Evolutionary conservation across 129 eudicot genomes (phyloP).

Genomic region (Artemisia tridentata): DNA sequence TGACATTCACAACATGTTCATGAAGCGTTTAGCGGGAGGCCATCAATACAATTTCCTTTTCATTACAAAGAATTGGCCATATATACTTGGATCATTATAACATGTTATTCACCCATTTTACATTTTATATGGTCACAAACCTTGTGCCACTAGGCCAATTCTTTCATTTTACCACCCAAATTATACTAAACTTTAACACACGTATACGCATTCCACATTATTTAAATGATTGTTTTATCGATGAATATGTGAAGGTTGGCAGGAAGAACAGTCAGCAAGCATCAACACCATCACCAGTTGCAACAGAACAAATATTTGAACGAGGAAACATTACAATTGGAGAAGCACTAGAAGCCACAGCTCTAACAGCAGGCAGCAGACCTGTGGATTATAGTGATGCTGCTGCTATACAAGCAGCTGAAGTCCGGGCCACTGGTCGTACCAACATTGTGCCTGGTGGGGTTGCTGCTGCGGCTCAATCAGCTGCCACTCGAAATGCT

Average conservation of each 20-base stretch:
- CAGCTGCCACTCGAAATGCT: slow-evolving; percentile 92
- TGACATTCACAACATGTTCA: background rate
- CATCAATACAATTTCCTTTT: background rate
- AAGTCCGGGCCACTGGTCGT: slow-evolving; percentile 95
- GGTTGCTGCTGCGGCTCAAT: slow-evolving; percentile 96
- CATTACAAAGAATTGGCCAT: background rate
- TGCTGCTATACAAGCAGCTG: slow-evolving; percentile 99
- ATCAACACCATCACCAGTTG: slow-evolving; percentile 20
- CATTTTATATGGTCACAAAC: background rate
- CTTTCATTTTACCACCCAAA: background rate
- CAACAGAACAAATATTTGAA: slow-evolving; percentile 30
- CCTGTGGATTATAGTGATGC: slow-evolving; percentile 93
- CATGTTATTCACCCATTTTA: background rate
- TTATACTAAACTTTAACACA: no score
- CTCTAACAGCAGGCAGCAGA: slow-evolving; percentile 74
- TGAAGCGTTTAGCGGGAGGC: background rate
- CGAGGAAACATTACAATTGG: slow-evolving; percentile 70
- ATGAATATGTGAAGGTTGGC: slow-evolving; percentile 29
- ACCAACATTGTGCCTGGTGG: slow-evolving; percentile 96
- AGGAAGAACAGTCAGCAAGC: slow-evolving; percentile 23
- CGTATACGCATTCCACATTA: background rate
- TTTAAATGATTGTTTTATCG: background rate
- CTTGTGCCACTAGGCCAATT: background rate
- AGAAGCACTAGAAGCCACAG: slow-evolving; percentile 95
- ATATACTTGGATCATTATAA: no score